Base-by-base conservation (phyloP, 176 grass and related monocot species). In the Hordeum marinum region DNA sequence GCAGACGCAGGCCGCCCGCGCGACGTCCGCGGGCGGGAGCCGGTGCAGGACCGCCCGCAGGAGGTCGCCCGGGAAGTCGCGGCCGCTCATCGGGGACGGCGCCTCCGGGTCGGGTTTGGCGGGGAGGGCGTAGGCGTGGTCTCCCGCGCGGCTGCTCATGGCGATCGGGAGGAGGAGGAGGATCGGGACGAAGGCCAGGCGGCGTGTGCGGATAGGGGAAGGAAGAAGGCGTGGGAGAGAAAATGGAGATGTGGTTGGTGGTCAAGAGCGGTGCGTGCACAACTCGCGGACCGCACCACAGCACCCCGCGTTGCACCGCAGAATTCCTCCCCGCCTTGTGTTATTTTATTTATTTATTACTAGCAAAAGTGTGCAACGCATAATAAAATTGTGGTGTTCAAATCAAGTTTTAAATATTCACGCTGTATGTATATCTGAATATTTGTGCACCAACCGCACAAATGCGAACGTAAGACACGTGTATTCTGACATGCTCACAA, bases 1-100 rank as follows among this genome's bases (percentile, higher is more conserved):
- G 81, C 93, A 98, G 48, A 98, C 95, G 85, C 95, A 98, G 27
- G 93, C 85, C 9, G 93, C 84, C 58, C 95, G 80, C 31, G 93
- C 93, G 21, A 98, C 91, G 85, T 98, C 95, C 4, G 76, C 68
- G 17, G 87, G 89, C 36, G 72, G 54, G 11, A 95, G 85, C 66
- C 78, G 57, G 77, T 95, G 89, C 37, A 98, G 95, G 60, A 98
- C 88, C 15, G 80, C 78, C 14, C 85, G 91, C 15, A 98, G 91
- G 39, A 98, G 87, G 68, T 98, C 95, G 52, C 9, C 80, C 27
- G 95, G 90, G 83, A 77, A 74, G n/a, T 72, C 42, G 64, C 77
- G 39, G 58, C 87, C 80, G 76, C 77, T 80, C 90, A 94, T 88
- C 39, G 74, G 68, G 23, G 89, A 82, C 20, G 27, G 34, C 61